Evolutionary conservation across 2,329 filamentous ascomycete species (phyloP), one percentile per base, ranked within the genome.

Genomic region (Chrysoporthe puriensis): DNA sequence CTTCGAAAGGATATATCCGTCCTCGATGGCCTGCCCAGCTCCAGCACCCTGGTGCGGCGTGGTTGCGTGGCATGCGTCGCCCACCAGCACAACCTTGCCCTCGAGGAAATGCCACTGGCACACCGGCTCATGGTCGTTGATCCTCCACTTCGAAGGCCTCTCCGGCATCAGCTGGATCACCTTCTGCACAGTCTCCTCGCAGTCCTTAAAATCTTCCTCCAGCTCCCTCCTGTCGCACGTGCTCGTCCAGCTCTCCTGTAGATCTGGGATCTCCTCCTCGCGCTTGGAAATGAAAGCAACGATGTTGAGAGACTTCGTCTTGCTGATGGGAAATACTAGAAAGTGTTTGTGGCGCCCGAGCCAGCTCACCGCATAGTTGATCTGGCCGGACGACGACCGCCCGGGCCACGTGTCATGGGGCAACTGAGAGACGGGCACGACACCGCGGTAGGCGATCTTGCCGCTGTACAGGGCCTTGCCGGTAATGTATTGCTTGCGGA

Each of bases 371-470:
- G 26, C 54, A 26, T 57, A 57, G 32, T 57, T 57, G 34, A 36
- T 18, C 8, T 9, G 14, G 16, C 54, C 54, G 26, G 66, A 54
- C 63, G 62, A 65, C 2, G 62, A 62, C 44, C 58, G 50, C 1
- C 66, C 66, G 9, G 66, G 66, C 66, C 66, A 68, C 9, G 66
- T 65, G 2, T 65, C 66, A 21, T 58, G 64, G 4, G 66, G 66
- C 1, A 68, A 57, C n/a, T 58, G 44, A 40, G 50, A 59, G 67
- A 76, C 76, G 5, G 76, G 75, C 43, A 77, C 72, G 56, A 76
- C 73, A 7, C 73, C 74, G 56, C 75, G 70, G 66, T 76, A 77
- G 60, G 73, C 73, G 68, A 76, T 77, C 70, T 74, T 74, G 60
- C 73, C 73, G 57, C 68, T 71, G 59, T 76, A 77, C 1, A 67